These are phyloP conservation scores for Tricholoma hemisulphureum DNA, from an alignment of 768 basidiomycete genomes.

Conservation along the genomic window DNA sequence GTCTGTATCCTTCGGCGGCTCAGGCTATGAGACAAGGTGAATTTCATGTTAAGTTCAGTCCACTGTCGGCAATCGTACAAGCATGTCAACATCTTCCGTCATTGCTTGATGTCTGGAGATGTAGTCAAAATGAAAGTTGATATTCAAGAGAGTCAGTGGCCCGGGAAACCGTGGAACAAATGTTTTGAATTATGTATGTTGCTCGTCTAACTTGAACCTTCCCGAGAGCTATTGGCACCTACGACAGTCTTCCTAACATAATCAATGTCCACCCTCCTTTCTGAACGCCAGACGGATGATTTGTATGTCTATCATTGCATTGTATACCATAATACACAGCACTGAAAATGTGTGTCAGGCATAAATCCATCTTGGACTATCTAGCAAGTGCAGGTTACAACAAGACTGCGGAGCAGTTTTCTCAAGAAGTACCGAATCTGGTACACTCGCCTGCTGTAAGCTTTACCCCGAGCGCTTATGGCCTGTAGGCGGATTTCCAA, in stretches of 20 bases:
- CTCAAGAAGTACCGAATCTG: slow-evolving; percentile 23
- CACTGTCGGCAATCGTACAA: neutral
- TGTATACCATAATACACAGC: neutral
- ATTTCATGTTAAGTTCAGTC: neutral
- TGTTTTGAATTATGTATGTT: too few species aligned
- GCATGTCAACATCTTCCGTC: slow-evolving; percentile 20
- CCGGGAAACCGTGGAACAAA: too few species aligned
- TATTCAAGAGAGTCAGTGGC: too few species aligned
- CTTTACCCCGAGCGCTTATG: neutral
- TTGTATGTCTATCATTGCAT: slow-evolving; percentile 5
- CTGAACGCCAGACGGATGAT: slow-evolving; percentile 12
- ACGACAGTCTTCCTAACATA: neutral
- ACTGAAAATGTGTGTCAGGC: slow-evolving; percentile 19
- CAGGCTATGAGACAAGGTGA: slow-evolving; percentile 9
- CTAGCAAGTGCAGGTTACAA: slow-evolving; percentile 29
- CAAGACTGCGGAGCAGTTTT: slow-evolving; percentile 33
- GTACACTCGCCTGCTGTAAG: slow-evolving; percentile 7
- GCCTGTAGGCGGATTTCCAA: slow-evolving; percentile 24
- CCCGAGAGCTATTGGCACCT: too few species aligned
- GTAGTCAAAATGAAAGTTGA: neutral
- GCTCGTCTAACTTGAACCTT: too few species aligned
- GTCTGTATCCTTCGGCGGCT: slow-evolving; percentile 37
- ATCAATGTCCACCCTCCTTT: slow-evolving; percentile 8
- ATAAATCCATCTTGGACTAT: slow-evolving; percentile 38
- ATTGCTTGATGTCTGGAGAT: neutral